Percentiles rank a stretch among this genome's conserved stretches.
Evolutionary conservation across 176 grass and related monocot species (phyloP).

Genomic region (Cenchrus americanus): DNA sequence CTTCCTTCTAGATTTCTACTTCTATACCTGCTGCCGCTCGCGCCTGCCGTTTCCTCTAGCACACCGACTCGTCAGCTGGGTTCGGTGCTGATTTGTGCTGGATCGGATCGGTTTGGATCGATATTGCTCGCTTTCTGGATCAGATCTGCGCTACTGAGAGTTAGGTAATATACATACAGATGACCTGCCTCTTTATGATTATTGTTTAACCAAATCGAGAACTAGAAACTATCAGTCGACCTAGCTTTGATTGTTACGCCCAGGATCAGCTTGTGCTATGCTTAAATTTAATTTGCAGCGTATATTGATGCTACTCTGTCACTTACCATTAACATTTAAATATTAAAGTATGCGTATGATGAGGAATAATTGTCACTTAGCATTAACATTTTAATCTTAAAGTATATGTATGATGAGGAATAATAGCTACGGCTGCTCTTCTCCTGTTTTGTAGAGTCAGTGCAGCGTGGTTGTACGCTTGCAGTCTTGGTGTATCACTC

Average conservation of each 20-base stretch:
- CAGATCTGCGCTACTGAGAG: background rate
- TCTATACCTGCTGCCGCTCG: background rate
- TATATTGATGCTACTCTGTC: too few species aligned
- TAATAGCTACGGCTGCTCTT: background rate
- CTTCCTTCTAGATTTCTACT: too few species aligned
- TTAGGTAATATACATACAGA: background rate
- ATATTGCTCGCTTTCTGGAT: background rate
- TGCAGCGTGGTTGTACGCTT: background rate
- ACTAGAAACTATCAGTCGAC: background rate
- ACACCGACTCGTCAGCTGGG: background rate
- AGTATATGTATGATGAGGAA: background rate
- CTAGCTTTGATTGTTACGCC: background rate
- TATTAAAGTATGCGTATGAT: background rate
- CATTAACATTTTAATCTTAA: background rate
- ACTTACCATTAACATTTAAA: background rate
- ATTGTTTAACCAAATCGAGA: background rate
- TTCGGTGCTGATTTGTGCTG: background rate
- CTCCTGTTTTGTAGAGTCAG: background rate
- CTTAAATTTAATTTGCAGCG: background rate
- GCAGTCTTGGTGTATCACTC: background rate
- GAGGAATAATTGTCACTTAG: background rate
- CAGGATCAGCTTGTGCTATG: background rate
- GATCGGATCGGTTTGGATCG: background rate
- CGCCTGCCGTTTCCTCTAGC: background rate
- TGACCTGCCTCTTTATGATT: too few species aligned